Base-by-base conservation (phyloP, 2,329 filamentous ascomycete genomes). In the Celoporthe dispersa region DNA sequence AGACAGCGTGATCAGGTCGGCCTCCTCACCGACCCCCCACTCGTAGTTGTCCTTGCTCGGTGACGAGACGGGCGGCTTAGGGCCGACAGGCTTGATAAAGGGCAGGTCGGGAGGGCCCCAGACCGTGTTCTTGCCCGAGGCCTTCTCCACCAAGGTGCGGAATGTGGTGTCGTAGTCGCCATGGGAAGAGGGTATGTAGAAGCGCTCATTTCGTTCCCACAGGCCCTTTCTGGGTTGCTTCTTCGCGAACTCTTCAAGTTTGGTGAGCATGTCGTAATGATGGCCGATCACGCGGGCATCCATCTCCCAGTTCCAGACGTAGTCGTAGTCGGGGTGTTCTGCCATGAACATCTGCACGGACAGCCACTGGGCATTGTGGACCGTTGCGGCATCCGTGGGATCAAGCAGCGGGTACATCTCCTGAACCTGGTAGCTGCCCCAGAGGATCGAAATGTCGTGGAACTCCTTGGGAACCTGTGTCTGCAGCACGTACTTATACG, bases 251-350 rank as follows among this genome's bases (percentile, higher is more conserved):
- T 84, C 79, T 31, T 82, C 80, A 9, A 94, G 80, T 72, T 90
- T 90, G 74, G 91, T 86, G 59, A 94, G 87, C 73, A 95, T 88
- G 75, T 95, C 91, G 79, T 95, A 94, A 80, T 94, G 90, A 73
- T 96, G 92, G 11, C 93, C 93, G 0, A 90, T 93, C 76, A 92
- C 91, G 63, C 93, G 87, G 41, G 91, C 90, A 76, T 96, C 92
- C 81, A 94, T 92, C 77, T 96, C 93, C 92, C 92, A 94, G 78
- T 95, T 94, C 92, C 93, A 96, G 74, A 94, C 85, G 75, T 88
- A 94, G 74, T 94, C 91, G 73, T 92, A 96, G 75, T 95, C 89
- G 0, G 92, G 92, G 75, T 94, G 90, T 64, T 91, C 90, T 75
- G 91, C 86, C 70, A 88, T 88, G 77, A 94, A 94, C 80, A 90